Evolutionary conservation across 345 rosid species (phyloP).

Genomic region (Psidium guajava): DNA sequence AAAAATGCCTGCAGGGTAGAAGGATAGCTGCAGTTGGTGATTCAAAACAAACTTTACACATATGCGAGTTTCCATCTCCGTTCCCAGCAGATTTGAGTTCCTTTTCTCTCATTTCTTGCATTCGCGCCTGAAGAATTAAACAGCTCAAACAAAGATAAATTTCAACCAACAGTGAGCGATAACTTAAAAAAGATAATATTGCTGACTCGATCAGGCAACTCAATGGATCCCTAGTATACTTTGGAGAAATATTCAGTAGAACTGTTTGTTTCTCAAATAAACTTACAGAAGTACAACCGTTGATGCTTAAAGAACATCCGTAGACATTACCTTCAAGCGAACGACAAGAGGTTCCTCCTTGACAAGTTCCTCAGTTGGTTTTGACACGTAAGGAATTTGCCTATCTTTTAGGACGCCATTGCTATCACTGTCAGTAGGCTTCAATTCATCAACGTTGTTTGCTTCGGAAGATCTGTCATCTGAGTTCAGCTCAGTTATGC

Average conservation of each 20-base stretch:
- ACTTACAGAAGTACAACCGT: background rate
- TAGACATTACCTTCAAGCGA: conserved; percentile 67
- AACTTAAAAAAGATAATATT: background rate
- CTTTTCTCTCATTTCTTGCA: conserved; percentile 99
- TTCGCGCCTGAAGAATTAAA: conserved; percentile 53
- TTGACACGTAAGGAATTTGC: conserved; percentile 34
- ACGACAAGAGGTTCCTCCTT: conserved; percentile 88
- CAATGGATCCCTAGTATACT: background rate
- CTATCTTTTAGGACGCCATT: conserved; percentile 38
- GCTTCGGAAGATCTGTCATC: conserved; percentile 24
- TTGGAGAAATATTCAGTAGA: background rate
- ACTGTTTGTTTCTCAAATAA: background rate
- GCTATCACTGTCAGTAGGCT: conserved; percentile 24
- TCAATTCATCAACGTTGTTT: conserved; percentile 19
- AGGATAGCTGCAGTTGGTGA: conserved; percentile 93
- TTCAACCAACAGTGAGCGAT: background rate
- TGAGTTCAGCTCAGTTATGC: conserved; percentile 32
- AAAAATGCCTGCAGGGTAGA: conserved; percentile 99
- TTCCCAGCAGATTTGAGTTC: conserved; percentile 58
- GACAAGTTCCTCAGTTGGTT: conserved; percentile 33
- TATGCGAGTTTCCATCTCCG: conserved; percentile 82
- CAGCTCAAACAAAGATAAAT: background rate
- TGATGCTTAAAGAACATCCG: background rate
- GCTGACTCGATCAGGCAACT: background rate
- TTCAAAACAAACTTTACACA: conserved; percentile 97